Base-by-base conservation (phyloP, 495 filamentous ascomycete species). In the Bacidia rubella region DNA sequence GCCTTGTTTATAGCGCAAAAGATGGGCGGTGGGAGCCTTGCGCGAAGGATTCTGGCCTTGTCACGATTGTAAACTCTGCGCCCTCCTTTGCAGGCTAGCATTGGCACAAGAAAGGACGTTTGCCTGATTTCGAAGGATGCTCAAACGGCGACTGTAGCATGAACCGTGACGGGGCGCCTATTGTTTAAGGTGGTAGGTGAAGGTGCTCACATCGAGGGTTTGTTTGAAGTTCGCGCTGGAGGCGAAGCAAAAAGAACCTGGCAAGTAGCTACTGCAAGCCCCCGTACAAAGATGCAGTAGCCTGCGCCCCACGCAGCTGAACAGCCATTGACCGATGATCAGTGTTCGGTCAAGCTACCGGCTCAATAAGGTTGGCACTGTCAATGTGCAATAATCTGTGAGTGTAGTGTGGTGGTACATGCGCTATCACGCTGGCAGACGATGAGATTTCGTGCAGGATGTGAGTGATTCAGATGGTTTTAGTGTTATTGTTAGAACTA, bases 1-100 rank as follows among this genome's bases (percentile, higher is more conserved):
- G 47, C 47, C 47, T 38, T 50, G 47, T 50, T 35, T 50, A 50
- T 38, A 50, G 20, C 47, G 45, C 25, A 26, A 22, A 12, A 22
- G 19, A 48, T 23, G 19, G 41, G 11, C 25, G 20, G 22, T 22
- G 7, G 5, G 41, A 7, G 19, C 11, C 45, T 22, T 50, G 19
- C 7, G 5, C 41, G 41, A 44, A 44, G 41, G 41, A 44, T 44
- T 44, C 41, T 44, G 17, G 9, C 41, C 29, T 35, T 35, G 29
- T 35, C 29, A 35, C 5, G 29, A 35, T 5, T 35, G 29, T 15
- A 15, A 15, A 15, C 29, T 7, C 7, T 5, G 29, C 29, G 29
- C 29, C 29, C 29, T 35, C 15, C 29, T 35, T 35, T 15, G 29
- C 29, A 35, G 29, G 29, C 29, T 35, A 5, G 5, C 29, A 15